Base-by-base conservation (phyloP, 257 asterid species). In the Nicotiana attenuata region DNA sequence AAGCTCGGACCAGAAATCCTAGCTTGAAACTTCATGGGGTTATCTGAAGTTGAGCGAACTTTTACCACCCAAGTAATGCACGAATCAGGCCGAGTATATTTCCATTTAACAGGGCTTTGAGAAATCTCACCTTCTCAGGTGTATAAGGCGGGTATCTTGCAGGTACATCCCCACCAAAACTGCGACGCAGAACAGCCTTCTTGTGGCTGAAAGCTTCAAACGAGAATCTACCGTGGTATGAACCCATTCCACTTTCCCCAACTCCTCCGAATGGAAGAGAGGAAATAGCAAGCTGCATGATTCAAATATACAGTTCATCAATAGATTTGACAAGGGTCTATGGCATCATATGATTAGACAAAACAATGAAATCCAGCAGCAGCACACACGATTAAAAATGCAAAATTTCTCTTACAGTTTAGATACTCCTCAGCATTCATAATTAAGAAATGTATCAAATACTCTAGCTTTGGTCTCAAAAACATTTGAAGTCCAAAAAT, bases 181-280 rank as follows among this genome's bases (percentile, higher is more conserved):
- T 88, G 19, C 98, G 93, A 11, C 76, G 78, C 75, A 96, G 65
- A 84, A 96, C 98, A 14, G 97, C 87, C 91, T 96, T 96, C 89
- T 91, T 92, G 81, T 96, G 99, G 92, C 97, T 96, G 84, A 96
- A 94, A 85, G 93, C 88, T 14, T 96, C 99, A 59, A 94, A 96
- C 7, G 97, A 92, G 87, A 89, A 90, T 84, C 89, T 92, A 7
- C 99, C 99, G 38, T 96, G 98, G 90, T 92, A 96, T 38, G 97
- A 83, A 50, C 99, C 99, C 93, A 89, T 96, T 82, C 99, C 99
- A 82, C 99, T 96, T 85, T 88, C 97, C 26, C 98, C 99, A 20
- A 96, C 95, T 1, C 99, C 99, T 56, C 99, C 99, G 63, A 96
- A 96, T 33, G 98, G 99, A 86, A 96, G 81, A 10, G 88, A 52